Base-by-base conservation (phyloP, 116 monocot genomes). In the Posidonia oceanica region DNA sequence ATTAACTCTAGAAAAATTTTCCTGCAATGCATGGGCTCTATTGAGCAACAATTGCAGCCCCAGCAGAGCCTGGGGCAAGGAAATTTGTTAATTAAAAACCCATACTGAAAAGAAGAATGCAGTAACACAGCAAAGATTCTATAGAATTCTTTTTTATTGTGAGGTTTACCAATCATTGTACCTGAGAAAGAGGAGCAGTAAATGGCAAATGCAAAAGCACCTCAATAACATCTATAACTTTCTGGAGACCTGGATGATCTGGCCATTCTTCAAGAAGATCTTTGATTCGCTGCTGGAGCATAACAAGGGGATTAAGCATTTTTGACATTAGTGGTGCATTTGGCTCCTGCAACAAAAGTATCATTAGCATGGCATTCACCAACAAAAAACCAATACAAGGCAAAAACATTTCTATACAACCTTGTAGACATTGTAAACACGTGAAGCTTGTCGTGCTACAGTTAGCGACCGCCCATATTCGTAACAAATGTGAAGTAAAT, bases 181-280 rank as follows among this genome's bases (percentile, higher is more conserved):
- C 98, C 87, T 98, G 90, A 36, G 87, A 83, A 69, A 88, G 69
- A 61, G 89, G 84, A 16, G 85, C 80, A 52, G 62, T 78, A 12
- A 74, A 58, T 70, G 93, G 81, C 38, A 84, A 69, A 36, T 63
- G 40, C 66, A 98, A 74, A 71, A 98, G 85, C 17, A 69, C 76
- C 17, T 79, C 80, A 29, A 71, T 79, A 38, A 75, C 29, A 36
- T 92, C 87, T 44, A 81, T 36, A 59, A 93, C 74, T 71, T 84
- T 93, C 66, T 78, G 80, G 52, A 93, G 93, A 72, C 73, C 86
- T 53, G 98, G 98, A 81, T 98, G 98, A 2, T 82, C 98, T 1
- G 85, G 79, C 90, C 89, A 98, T 14, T 93, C 90, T 40, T 75
- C 66, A 53, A 90, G 77, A 70, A 83, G 74, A 52, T 29, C 60